A percentile compares a stretch with the other conserved stretches of the same genome.
These are phyloP conservation scores for Cladosporium sp. DNA, from an alignment of 2,329 filamentous ascomycete genomes.

Conservation along the genomic window DNA sequence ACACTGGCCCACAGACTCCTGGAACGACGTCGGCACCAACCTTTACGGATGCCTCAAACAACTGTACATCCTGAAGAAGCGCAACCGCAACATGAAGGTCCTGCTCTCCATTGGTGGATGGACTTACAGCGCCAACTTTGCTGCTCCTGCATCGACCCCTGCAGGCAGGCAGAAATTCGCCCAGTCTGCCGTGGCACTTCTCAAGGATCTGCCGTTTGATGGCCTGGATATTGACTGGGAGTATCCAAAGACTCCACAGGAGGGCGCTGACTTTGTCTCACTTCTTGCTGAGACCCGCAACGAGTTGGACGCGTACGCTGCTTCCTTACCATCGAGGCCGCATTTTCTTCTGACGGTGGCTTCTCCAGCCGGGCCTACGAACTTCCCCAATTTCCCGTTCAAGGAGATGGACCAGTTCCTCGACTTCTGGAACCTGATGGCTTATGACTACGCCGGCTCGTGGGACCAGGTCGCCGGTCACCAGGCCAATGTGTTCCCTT, in stretches of 20 bases:
- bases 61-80: conserved; percentile 68
- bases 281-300: conserved; percentile 33
- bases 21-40: conserved; percentile 60
- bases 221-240: conserved; percentile 48
- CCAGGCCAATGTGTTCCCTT: conserved; percentile 70
- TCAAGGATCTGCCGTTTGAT: conserved; percentile 73
- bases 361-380: conserved; percentile 37
- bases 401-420: conserved; percentile 34
- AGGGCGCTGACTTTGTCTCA: conserved; percentile 36
- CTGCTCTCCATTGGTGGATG: conserved; percentile 82
- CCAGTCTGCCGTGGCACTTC: conserved; percentile 63
- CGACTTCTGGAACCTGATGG: conserved; percentile 48
- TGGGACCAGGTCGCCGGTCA: conserved; percentile 72
- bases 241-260: conserved; percentile 37
- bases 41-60: conserved; percentile 75
- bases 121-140: conserved; percentile 74
- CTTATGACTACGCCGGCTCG: conserved; percentile 60
- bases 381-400: conserved; percentile 39
- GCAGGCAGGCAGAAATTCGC: conserved; percentile 64
- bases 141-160: conserved; percentile 58
- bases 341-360: conserved; percentile 42
- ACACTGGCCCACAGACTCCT: conserved; percentile 64
- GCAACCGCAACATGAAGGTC: conserved; percentile 69
- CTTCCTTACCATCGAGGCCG: conserved; percentile 27
- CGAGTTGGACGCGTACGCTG: conserved; percentile 38